Evolutionary conservation across 352 stramenopile genomes (phyloP), one percentile per base, ranked within the genome.

Genomic region (Phytophthora quininea): DNA sequence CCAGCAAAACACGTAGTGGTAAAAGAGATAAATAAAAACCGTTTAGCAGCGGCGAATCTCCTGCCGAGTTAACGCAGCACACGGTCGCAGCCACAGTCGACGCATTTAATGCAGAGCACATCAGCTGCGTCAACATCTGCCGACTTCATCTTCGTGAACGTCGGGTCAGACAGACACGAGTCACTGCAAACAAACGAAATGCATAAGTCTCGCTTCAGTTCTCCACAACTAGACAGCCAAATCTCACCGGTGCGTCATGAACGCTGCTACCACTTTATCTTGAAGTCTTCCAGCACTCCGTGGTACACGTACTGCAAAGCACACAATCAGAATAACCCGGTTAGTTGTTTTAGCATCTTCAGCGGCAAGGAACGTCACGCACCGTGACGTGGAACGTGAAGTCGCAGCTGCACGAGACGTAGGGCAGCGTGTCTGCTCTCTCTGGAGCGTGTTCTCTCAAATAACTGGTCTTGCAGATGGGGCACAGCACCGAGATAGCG

Each of bases 281-380:
- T 88, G 81, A 92, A 88, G 45, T 90, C 79, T 42, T 88, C 64
- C 32, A 92, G 60, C 7, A 78, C 75, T 7, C 79, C 74, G 52
- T 90, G 73, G 24, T 84, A 74, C 32, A 84, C 72, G 35, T 80
- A 72, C 53, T 84, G 51, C 7, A 48, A n/a, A 46, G 35, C 10
- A n/a, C 40, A 43, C 10, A 58, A 49, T 14, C 47, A 11, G 9
- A 19, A 38, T 6, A 54, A 29, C 9, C 0, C 40, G 1, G 14
- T 19, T 14, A 56, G 12, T 48, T 62, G 15, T 49, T 49, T 6
- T 6, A 49, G 15, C 12, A 49, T 5, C 40, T 24, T 24, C 19
- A 24, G 19, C 19, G 19, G 19, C 19, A 24, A 24, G 19, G 19
- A 24, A 24, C 3, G 14, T 3, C 19, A 54, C 69, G 7, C 31